Evolutionary conservation across 2,329 filamentous ascomycete species (phyloP).

Genomic region (Diplocarpon rosae): DNA sequence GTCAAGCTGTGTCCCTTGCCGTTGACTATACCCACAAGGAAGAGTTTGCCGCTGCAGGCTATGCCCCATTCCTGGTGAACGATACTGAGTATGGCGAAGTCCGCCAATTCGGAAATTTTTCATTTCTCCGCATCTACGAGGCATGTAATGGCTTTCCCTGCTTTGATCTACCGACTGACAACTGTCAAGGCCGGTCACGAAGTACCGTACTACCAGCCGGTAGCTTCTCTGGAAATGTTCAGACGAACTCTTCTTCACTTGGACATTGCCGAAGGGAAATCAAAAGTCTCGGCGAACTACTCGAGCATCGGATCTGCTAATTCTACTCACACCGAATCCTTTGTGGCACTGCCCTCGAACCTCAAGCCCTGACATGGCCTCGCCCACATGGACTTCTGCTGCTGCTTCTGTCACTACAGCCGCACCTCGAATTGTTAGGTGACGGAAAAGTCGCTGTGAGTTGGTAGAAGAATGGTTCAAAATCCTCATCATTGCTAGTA

Average conservation of each 20-base stretch:
- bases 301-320: slow-evolving; percentile 14
- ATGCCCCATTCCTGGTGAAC: slow-evolving; percentile 44
- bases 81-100: slow-evolving; percentile 44
- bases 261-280: slow-evolving; percentile 34
- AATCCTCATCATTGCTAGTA: no score
- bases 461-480: no score
- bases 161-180: no score
- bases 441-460: background rate
- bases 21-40: slow-evolving; percentile 34
- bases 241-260: slow-evolving; percentile 20
- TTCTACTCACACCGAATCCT: slow-evolving; percentile 16
- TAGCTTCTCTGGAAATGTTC: slow-evolving; percentile 23
- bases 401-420: slow-evolving; percentile 4
- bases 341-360: slow-evolving; percentile 14
- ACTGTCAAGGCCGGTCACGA: slow-evolving; percentile 10
- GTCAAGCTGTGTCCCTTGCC: slow-evolving; percentile 44
- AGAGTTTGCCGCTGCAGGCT: slow-evolving; percentile 43
- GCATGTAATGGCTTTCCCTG: slow-evolving; percentile 2
- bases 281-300: slow-evolving; percentile 13
- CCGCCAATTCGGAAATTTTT: slow-evolving; percentile 44
- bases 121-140: slow-evolving; percentile 22
- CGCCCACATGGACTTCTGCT: background rate
- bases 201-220: slow-evolving; percentile 22
- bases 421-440: background rate
- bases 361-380: background rate